Base-by-base conservation (phyloP, 495 filamentous ascomycete genomes). In the Xylaria palmicola region DNA sequence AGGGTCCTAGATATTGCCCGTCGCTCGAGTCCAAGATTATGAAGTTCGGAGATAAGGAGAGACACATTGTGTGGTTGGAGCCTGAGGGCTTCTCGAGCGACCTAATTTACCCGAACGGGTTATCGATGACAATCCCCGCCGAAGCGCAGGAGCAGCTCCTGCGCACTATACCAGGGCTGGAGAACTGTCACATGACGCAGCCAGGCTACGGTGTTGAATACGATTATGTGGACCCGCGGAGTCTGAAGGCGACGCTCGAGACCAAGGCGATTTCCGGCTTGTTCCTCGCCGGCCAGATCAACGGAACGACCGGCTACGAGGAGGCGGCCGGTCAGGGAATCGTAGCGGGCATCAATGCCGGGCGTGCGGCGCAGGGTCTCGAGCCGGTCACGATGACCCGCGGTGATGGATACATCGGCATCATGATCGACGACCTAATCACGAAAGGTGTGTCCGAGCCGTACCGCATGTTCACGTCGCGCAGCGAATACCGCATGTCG, bases 341-440 rank as follows among this genome's bases (percentile, higher is more conserved):
- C 67, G 78, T 98, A 17, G 95, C 94, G 0, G 94, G 94, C 36
- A 91, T 90, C 64, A 98, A 98, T 68, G 94, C 94, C 6, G 95
- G 95, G 1, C 81, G 96, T 19, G 83, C 87, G 12, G 83, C 93
- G 0, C 86, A 86, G 59, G 78, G 79, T 20, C 86, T 88, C 15
- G 68, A 74, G 4, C 81, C 85, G 0, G 74, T 96, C 61, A 82
- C 81, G 2, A 79, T 98, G 17, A 85, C 83, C n/a, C 81, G 94
- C 58, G 87, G 88, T 12, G 94, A 98, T 73, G 91, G 89, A 15
- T 98, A 97, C 71, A 97, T 98, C 71, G 94, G 94, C 53, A 88
- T 98, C 76, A 96, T 98, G 94, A 94, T 98, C 72, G 94, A 98
- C 74, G 94, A 98, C 72, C 86, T 98, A 44, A 87, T 97, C 74